Evolutionary conservation across 805 yeast species (phyloP), one percentile per base, ranked within the genome.

Genomic region (Wickerhamomyces sydowiorum): DNA sequence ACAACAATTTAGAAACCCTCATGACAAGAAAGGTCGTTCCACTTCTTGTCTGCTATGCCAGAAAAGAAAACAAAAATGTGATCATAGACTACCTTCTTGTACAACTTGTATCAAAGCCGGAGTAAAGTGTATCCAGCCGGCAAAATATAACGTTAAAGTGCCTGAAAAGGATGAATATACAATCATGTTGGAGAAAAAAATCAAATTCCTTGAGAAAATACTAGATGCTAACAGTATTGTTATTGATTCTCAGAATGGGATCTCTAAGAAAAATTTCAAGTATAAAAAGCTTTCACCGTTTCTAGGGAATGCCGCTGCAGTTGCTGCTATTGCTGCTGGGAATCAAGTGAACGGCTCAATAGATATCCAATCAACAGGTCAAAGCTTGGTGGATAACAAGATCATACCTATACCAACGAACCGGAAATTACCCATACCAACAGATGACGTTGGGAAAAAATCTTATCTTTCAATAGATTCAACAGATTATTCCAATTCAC

Each of bases 61-160:
- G 49, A 72, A 73, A 55, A 59, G 82, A 38, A 77, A 77, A 51
- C 82, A 78, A 51, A 75, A 76, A 53, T 80, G 87, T 61, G 86
- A 81, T 50, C 85, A 79, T 42, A 66, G 81, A 37, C 58, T 73
- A 12, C 86, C 86, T 7, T 67, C 77, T 38, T 80, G 87, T 52
- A 76, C 85, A 5, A 78, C 80, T 33, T 81, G 87, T 61, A 61
- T 80, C 41, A 78, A 78, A 52, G 81, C 86, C 1, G 79, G 76
- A 25, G 78, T 72, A 7, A 63, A 70, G 44, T 80, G 87, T 56
- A 66, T 79, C 7, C 82, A 80, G 55, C 88, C 88, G 0, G 79
- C 75, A 5, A 70, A 78, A 39, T 80, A 80, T 47, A 70, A 73
- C 1, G 65, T 61, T 5, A 67, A 62, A 47, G 59, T 65, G 12